Evolutionary conservation across 1,284 basidiomycete genomes (phyloP).

Genomic region (Trametes sp.): DNA sequence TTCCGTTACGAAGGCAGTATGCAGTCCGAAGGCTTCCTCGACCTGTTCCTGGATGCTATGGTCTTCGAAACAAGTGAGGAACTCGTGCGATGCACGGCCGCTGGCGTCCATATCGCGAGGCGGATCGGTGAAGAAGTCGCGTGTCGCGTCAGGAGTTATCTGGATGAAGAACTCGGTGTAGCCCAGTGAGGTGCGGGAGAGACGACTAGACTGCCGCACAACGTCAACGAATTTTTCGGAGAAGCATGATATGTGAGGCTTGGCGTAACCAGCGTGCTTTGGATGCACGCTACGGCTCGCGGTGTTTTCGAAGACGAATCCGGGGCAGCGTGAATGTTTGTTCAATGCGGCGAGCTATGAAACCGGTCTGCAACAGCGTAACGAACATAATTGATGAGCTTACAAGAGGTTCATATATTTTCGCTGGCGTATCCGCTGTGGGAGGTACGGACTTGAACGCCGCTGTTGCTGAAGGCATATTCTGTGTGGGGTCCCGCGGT

Average conservation of each 20-base stretch:
- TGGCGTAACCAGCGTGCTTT: not conserved
- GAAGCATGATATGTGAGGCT: conserved; percentile 15
- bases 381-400: too few species aligned
- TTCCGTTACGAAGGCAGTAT: conserved; percentile 15
- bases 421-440: not conserved
- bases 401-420: conserved; percentile 10
- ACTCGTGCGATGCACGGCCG: not conserved
- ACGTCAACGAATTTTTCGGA: not conserved
- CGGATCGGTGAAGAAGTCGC: conserved; percentile 16
- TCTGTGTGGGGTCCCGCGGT: not conserved
- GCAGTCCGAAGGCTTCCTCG: not conserved
- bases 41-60: not conserved
- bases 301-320: conserved; percentile 10
- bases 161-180: conserved; percentile 21
- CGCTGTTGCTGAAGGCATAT: not conserved
- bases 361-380: too few species aligned
- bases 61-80: not conserved
- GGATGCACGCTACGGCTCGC: not conserved
- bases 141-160: not conserved
- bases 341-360: too few species aligned
- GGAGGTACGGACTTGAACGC: conserved; percentile 3
- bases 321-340: conserved; percentile 12
- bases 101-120: not conserved
- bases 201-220: not conserved
- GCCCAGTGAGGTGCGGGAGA: conserved; percentile 7